Conservation (phyloP, 495 filamentous ascomycete genomes). For the Sphaerosporella brunnea region DNA sequence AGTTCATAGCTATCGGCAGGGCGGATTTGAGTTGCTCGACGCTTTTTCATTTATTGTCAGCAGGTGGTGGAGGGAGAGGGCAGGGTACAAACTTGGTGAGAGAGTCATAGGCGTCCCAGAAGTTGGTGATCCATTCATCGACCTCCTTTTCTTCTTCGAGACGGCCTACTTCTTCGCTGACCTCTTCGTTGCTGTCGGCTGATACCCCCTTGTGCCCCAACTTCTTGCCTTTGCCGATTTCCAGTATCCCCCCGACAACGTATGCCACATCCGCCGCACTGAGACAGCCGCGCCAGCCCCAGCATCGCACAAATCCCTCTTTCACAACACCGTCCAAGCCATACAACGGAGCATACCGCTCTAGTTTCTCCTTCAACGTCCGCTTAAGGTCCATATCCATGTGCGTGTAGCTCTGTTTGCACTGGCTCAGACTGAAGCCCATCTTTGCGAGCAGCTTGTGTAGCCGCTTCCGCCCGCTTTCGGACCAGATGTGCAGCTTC, state of each 20-base stretch:
- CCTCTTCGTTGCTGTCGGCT: constrained; percentile 18
- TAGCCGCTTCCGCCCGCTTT: constrained; percentile 69
- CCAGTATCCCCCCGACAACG: constrained; percentile 73
- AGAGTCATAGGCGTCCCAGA: constrained; percentile 90
- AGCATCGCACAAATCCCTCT: constrained; percentile 92
- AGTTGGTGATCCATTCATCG: constrained; percentile 56
- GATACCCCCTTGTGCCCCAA: constrained; percentile 11
- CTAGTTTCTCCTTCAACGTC: constrained; percentile 61
- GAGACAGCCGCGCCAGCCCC: constrained; percentile 92
- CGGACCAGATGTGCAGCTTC: constrained; percentile 83
- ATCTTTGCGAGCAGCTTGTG: constrained; percentile 95
- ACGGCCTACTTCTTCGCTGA: constrained; percentile 31
- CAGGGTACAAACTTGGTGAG: constrained; percentile 43
- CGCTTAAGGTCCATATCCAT: constrained; percentile 97
- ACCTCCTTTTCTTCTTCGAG: constrained; percentile 30
- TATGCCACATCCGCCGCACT: constrained; percentile 83
- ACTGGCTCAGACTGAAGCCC: constrained; percentile 86
- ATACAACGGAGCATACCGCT: constrained; percentile 79
- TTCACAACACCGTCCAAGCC: constrained; percentile 86
- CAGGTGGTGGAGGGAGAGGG: neutral
- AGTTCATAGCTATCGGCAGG: constrained; percentile 67
- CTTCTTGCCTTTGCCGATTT: constrained; percentile 49
- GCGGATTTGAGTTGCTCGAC: constrained; percentile 58
- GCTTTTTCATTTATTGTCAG: constrained; percentile 30
- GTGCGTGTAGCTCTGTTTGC: constrained; percentile 86